Evolutionary conservation across 805 yeast species (phyloP).

Genomic region (Yarrowia sp.): DNA sequence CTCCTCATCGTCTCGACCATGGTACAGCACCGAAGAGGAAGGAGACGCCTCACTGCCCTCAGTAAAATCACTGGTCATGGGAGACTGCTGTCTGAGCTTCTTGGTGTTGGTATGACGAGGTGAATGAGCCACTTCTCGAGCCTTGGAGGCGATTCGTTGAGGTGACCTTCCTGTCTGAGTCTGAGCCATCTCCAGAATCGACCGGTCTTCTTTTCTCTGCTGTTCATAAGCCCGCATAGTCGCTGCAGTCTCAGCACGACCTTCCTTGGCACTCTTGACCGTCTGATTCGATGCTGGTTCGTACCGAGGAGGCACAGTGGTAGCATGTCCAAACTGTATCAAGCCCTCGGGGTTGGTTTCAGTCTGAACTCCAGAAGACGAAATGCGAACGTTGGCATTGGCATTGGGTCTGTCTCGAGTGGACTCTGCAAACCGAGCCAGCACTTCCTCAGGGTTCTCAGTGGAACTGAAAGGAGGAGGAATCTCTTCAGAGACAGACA

Average conservation of each 20-base stretch:
- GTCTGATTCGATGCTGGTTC: constrained; percentile 1
- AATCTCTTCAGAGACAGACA: neutral
- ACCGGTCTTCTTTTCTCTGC: neutral
- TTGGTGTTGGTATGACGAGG: neutral
- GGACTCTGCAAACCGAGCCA: neutral
- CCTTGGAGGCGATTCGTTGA: neutral
- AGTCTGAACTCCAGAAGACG: neutral
- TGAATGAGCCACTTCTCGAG: neutral
- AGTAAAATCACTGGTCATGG: neutral
- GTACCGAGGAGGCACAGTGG: neutral
- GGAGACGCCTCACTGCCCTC: neutral
- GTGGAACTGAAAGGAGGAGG: neutral
- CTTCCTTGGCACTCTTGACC: constrained; percentile 18
- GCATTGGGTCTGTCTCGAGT: neutral
- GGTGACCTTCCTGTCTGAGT: neutral
- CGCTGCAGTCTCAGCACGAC: constrained; percentile 4
- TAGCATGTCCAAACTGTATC: neutral
- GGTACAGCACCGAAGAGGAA: constrained; percentile 10
- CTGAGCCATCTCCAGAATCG: neutral
- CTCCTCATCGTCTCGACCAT: neutral
- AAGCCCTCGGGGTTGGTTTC: neutral
- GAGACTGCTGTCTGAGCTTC: neutral
- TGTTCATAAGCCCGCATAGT: neutral
- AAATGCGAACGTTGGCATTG: neutral
- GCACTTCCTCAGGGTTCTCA: neutral